Conservation (phyloP, 768 basidiomycete species). For the Cystobasidium onofrii region DNA sequence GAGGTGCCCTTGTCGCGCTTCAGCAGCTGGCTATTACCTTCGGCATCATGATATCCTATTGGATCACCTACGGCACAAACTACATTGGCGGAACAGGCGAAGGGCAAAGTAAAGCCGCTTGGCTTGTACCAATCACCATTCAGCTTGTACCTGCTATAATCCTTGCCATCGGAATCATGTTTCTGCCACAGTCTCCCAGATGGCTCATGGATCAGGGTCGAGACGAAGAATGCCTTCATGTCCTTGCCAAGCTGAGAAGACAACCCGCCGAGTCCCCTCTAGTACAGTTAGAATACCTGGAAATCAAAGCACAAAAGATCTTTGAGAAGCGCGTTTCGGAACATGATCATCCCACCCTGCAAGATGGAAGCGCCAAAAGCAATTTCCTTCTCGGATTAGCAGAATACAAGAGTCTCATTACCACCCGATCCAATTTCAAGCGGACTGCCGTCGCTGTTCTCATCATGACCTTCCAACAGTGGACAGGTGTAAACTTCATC, state of each 20-base stretch:
- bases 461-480: constrained; percentile 76
- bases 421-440: constrained; percentile 53
- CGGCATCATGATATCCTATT: constrained; percentile 61
- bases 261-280: constrained; percentile 56
- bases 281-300: constrained; percentile 68
- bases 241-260: constrained; percentile 57
- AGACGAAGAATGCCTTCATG: constrained; percentile 62
- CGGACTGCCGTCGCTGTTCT: constrained; percentile 59
- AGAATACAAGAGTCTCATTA: background rate
- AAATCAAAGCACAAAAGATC: constrained; percentile 60
- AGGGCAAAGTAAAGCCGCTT: constrained; percentile 60
- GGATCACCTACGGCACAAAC: constrained; percentile 52
- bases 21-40: constrained; percentile 77
- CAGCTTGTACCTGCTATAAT: constrained; percentile 56
- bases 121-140: constrained; percentile 66
- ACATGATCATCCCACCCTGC: constrained; percentile 56
- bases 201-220: constrained; percentile 65
- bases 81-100: constrained; percentile 57
- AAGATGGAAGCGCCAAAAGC: constrained; percentile 52
- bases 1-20: constrained; percentile 69
- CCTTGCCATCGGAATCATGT: constrained; percentile 62
- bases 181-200: constrained; percentile 73
- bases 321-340: constrained; percentile 62
- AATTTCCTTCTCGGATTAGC: constrained; percentile 46
- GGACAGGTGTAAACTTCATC: constrained; percentile 51